Percentiles rank a stretch among this genome's conserved stretches.
phyloP scores from a whole-genome alignment of 257 asterid genomes.

The Apocynum venetum region DNA sequence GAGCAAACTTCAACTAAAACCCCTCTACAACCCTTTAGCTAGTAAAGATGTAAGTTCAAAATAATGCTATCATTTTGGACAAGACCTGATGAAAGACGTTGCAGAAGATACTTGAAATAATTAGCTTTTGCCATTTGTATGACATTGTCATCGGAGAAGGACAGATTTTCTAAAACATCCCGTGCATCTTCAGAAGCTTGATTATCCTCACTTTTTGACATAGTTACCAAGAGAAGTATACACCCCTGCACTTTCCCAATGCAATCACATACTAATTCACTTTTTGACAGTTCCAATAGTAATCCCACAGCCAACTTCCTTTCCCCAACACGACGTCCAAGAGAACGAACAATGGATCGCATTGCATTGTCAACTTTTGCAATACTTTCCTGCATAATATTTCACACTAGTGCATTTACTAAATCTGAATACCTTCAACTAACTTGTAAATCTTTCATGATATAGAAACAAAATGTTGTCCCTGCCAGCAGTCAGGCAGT shows the following conservation, averaged over 20 bases:
- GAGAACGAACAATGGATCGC: slow-evolving; percentile 50
- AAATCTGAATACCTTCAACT: not conserved
- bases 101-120: slow-evolving; percentile 50
- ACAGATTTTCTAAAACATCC: slow-evolving; percentile 51
- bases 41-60: not conserved
- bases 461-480: not conserved
- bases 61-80: slow-evolving; percentile 1
- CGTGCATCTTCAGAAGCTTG: slow-evolving; percentile 50
- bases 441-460: not conserved
- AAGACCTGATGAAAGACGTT: slow-evolving; percentile 59
- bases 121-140: slow-evolving; percentile 58
- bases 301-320: slow-evolving; percentile 51
- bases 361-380: slow-evolving; percentile 41
- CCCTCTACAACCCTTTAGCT: not conserved
- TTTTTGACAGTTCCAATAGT: slow-evolving; percentile 51
- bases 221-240: slow-evolving; percentile 54
- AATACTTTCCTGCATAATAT: slow-evolving; percentile 47
- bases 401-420: slow-evolving; percentile 10
- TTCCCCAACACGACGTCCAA: slow-evolving; percentile 53
- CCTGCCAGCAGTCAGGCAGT: not conserved
- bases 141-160: slow-evolving; percentile 62
- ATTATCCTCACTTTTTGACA: slow-evolving; percentile 47
- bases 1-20: not conserved
- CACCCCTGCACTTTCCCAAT: slow-evolving; percentile 62
- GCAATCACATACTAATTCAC: slow-evolving; percentile 36